A percentile compares a stretch with the other conserved stretches of the same genome.
These are phyloP conservation scores for Leishmania tropica DNA, from an alignment of 208 protist genomes.

Conservation along the genomic window DNA sequence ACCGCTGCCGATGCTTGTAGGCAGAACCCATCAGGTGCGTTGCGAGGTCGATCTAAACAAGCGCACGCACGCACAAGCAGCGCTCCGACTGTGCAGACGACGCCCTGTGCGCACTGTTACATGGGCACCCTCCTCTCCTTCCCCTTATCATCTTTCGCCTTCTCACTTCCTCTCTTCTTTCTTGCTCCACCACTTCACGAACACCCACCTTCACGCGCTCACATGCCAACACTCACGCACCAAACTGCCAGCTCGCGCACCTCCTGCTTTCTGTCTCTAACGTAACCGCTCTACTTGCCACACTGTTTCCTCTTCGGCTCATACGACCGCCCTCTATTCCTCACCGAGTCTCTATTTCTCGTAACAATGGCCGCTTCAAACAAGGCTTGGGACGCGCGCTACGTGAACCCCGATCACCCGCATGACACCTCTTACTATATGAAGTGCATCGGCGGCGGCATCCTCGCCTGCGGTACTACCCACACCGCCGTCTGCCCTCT, in stretches of 20 bases:
- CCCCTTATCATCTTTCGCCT: background rate
- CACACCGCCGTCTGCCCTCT: slow-evolving; percentile 95
- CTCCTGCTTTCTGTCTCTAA: background rate
- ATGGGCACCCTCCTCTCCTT: too few relatives aligned
- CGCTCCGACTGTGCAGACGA: too few relatives aligned
- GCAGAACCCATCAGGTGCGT: too few relatives aligned
- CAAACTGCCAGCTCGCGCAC: background rate
- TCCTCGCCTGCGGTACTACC: slow-evolving; percentile 94
- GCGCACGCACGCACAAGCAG: too few relatives aligned
- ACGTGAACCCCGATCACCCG: slow-evolving; percentile 64
- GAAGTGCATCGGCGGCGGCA: slow-evolving; percentile 93
- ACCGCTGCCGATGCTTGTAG: too few relatives aligned
- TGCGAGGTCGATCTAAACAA: too few relatives aligned
- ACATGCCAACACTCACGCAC: too few relatives aligned
- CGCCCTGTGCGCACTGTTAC: too few relatives aligned
- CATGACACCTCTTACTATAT: slow-evolving; percentile 90
- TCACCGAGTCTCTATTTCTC: background rate
- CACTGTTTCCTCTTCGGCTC: background rate
- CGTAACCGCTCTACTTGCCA: background rate
- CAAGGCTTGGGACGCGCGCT: slow-evolving; percentile 58
- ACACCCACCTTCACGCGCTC: too few relatives aligned
- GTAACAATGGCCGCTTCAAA: background rate
- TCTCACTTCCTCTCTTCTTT: background rate
- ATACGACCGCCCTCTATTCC: background rate
- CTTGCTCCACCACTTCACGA: too few relatives aligned